Conservation (phyloP, 345 rosid species). For the Salix suchowensis region DNA sequence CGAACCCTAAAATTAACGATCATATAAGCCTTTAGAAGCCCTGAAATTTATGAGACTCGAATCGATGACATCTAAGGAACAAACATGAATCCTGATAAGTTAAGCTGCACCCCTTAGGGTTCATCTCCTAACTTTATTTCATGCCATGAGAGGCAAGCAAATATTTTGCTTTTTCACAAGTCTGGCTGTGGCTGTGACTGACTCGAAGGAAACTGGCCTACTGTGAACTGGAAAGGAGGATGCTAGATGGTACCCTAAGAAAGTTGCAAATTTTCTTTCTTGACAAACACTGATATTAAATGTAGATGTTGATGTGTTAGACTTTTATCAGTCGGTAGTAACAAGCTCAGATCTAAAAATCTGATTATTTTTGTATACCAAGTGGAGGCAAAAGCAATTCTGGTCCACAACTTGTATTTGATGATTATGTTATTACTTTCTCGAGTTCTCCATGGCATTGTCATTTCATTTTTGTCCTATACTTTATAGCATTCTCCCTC, state of each 20-base stretch:
- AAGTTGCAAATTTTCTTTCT: not conserved
- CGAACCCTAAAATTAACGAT: accelerated
- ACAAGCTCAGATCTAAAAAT: not conserved
- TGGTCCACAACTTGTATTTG: no score
- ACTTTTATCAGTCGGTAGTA: not conserved
- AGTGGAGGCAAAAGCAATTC: no score
- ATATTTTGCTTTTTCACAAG: not conserved
- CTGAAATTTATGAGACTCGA: no score
- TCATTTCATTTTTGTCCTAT: not conserved
- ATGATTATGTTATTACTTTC: no score
- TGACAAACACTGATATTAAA: not conserved
- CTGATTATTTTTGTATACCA: no score
- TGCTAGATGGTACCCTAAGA: not conserved
- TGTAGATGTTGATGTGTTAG: not conserved
- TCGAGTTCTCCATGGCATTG: no score
- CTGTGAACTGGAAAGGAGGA: not conserved
- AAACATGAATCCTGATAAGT: no score
- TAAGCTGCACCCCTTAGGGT: no score
- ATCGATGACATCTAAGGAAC: no score
- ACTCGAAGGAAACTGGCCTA: not conserved
- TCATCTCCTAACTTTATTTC: not conserved
- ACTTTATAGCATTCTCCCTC: not conserved
- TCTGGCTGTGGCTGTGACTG: not conserved
- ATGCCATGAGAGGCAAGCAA: not conserved
- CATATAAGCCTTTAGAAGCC: accelerated